A percentile compares a stretch with the other conserved stretches of the same genome.
Evolutionary conservation across 1,284 basidiomycete species (phyloP).

Genomic region (Apiotrichum mycotoxinovorans): DNA sequence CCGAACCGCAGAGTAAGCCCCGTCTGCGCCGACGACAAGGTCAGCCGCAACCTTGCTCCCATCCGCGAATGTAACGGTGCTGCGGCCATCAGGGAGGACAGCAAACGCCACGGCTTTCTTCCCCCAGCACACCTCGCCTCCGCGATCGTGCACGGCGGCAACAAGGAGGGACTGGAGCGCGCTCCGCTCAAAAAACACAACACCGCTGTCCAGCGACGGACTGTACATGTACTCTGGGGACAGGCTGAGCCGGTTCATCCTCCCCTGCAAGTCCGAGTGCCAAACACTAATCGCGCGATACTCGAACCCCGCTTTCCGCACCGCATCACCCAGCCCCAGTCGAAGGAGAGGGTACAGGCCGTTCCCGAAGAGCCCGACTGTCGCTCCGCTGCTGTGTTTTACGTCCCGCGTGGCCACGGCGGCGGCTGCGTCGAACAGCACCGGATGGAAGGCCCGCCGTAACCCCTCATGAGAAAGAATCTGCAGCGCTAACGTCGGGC

Average conservation of each 20-base stretch:
- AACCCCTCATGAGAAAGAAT: background rate
- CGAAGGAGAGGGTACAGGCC: background rate
- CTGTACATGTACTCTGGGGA: background rate
- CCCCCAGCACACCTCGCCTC: background rate
- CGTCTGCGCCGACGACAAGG: conserved; percentile 5
- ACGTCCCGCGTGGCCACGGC: background rate
- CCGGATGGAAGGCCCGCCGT: background rate
- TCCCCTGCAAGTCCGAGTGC: background rate
- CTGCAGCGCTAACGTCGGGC: background rate
- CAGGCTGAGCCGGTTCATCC: background rate
- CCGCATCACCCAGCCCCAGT: background rate
- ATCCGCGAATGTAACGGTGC: background rate
- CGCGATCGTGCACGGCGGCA: background rate
- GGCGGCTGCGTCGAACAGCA: background rate
- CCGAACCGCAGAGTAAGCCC: background rate
- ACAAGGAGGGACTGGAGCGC: conserved; percentile 5
- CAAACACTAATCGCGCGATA: background rate
- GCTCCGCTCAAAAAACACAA: conserved; percentile 2
- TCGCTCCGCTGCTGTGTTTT: background rate
- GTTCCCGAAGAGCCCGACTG: background rate
- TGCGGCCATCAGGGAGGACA: background rate
- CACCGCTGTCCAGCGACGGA: background rate
- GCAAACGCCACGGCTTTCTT: background rate
- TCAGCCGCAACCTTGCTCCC: background rate
- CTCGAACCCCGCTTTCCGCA: background rate